Evolutionary conservation across 306 rosid species (phyloP), one percentile per base, ranked within the genome.

Genomic region (Dalbergia cultrata): DNA sequence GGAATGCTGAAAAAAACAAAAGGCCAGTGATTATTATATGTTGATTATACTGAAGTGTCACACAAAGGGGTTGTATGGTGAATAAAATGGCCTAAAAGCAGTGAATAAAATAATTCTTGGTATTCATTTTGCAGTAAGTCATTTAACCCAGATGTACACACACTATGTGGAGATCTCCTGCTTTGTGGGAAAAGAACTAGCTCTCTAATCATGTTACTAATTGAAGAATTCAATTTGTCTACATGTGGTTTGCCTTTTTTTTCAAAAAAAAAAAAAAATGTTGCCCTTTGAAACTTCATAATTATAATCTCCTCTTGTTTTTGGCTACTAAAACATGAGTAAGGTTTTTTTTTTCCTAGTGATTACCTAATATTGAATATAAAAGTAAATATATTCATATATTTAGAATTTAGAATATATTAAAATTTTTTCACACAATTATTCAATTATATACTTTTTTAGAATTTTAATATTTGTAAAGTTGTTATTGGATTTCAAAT

Each of bases 1-100:
- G 45, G 87, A 90, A 67, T 88, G 92, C 47, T 88, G 74, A 86
- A 33, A 71, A 39, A 66, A 26, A 2, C 1, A 26, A 26, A 31
- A n/a, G 3, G n/a, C 1, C 57, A 44, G 8, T 44, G 64, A 39
- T 60, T 69, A 17, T 80, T 8, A 0, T 18, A 4, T 81, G 50
- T 67, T 52, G 14, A 66, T 54, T 16, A 57, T 13, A 45, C 33
- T 10, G 5, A 37, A 53, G 44, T 80, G 72, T 61, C 39, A 68
- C 45, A 68, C 43, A 41, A 76, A 45, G 12, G 67, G 59, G 59
- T 16, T 53, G 19, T 18, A 83, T 66, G 7, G 65, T 62, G 16
- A 70, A 78, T 53, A 69, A 69, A 62, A 75, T 22, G 67, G 45
- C 17, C 37, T 68, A 53, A 62, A 79, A 41, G n/a, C 17, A 54